Conservation (phyloP, 495 filamentous ascomycete species). For the Parmelia sp. region DNA sequence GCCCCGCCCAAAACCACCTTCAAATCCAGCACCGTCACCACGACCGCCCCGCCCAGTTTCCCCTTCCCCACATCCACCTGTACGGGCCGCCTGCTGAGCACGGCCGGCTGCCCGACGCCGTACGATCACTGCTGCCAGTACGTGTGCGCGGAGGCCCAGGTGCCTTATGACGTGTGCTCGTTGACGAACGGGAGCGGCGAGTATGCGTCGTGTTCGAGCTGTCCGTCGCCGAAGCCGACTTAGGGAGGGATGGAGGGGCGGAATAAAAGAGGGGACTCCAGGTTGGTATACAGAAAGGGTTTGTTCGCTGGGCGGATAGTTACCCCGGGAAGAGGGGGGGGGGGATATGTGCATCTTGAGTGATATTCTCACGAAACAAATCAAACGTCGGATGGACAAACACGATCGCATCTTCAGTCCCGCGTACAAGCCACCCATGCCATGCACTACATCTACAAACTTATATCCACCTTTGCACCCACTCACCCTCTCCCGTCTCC, state of each 20-base stretch:
- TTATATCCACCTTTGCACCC: too few species aligned
- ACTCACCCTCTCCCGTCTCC: too few species aligned
- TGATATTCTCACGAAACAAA: too few species aligned
- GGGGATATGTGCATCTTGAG: too few species aligned
- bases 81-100: conserved; percentile 10
- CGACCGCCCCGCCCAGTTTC: conserved; percentile 8
- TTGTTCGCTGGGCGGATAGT: not conserved
- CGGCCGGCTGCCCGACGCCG: conserved; percentile 13
- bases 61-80: conserved; percentile 19
- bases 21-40: not conserved
- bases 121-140: conserved; percentile 20
- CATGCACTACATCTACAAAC: too few species aligned
- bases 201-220: conserved; percentile 16
- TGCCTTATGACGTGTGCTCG: conserved; percentile 23
- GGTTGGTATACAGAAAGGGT: too few species aligned
- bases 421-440: too few species aligned
- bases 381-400: too few species aligned
- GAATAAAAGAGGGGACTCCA: too few species aligned
- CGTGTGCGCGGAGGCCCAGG: conserved; percentile 23
- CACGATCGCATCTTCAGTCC: too few species aligned
- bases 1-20: too few species aligned
- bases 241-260: not conserved
- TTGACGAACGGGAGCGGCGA: conserved; percentile 14
- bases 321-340: too few species aligned
- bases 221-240: conserved; percentile 8